Conservation (phyloP, 148 eudicot species). For the Amaranthus hypochondriacus region DNA sequence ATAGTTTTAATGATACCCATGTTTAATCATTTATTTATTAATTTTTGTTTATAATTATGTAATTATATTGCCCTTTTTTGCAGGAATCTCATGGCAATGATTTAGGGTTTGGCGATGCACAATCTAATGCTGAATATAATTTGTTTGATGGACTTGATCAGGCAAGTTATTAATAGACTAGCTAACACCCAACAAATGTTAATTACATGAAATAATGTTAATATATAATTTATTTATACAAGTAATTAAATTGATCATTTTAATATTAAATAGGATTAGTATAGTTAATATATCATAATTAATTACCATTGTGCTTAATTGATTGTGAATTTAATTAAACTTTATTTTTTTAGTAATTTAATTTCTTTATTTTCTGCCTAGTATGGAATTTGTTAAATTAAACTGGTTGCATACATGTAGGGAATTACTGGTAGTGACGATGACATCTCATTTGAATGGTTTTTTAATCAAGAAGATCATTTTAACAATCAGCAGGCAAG, state of each 20-base stretch:
- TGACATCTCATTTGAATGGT: slow-evolving; percentile 1
- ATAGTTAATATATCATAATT: background rate
- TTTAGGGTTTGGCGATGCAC: slow-evolving; percentile 1
- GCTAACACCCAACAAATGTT: background rate
- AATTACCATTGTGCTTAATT: too few species aligned
- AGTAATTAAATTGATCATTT: too few species aligned
- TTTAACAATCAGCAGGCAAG: slow-evolving; percentile 12
- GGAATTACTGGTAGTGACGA: slow-evolving; percentile 14
- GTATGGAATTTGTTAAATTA: background rate
- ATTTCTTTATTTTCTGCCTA: background rate
- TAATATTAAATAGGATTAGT: background rate
- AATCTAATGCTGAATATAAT: background rate
- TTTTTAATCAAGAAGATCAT: slow-evolving; percentile 4
- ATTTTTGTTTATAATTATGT: background rate
- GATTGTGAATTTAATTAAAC: too few species aligned
- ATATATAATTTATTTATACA: too few species aligned
- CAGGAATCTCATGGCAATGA: slow-evolving; percentile 5
- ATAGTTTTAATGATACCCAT: too few species aligned
- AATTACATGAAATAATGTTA: background rate
- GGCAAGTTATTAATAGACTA: slow-evolving; percentile 1
- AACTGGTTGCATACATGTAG: slow-evolving; percentile 7
- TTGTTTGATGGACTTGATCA: slow-evolving; percentile 3
- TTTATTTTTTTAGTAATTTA: too few species aligned
- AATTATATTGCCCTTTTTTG: background rate
- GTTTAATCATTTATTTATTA: background rate